A percentile compares a stretch with the other conserved stretches of the same genome.
Evolutionary conservation across 768 basidiomycete genomes (phyloP).

Genomic region (Trametes villosa): DNA sequence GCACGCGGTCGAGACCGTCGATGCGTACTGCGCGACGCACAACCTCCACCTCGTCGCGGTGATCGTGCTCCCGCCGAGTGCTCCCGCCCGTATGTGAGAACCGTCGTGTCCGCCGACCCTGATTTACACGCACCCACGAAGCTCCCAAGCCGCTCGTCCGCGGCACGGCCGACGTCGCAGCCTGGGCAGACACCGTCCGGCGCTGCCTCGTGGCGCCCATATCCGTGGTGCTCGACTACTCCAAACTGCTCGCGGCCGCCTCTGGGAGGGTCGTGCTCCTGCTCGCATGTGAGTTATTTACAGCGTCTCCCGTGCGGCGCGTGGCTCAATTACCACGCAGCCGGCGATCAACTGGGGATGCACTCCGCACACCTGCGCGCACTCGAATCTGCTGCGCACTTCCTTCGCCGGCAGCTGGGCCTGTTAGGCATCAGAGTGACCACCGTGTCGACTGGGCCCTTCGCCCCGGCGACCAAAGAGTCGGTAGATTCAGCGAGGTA

Average conservation of each 20-base stretch:
- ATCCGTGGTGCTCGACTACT: slow-evolving; percentile 34
- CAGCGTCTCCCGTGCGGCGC: slow-evolving; percentile 2
- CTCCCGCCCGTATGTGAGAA: slow-evolving; percentile 15
- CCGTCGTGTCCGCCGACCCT: slow-evolving; percentile 6
- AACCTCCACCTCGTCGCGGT: slow-evolving; percentile 35
- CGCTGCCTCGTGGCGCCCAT: slow-evolving; percentile 33
- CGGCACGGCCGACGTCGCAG: slow-evolving; percentile 20
- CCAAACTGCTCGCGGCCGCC: slow-evolving; percentile 31
- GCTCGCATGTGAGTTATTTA: slow-evolving; percentile 26
- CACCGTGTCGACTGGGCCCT: slow-evolving; percentile 17
- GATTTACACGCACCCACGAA: slow-evolving; percentile 11
- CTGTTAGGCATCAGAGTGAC: slow-evolving; percentile 28
- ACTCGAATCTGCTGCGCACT: slow-evolving; percentile 20
- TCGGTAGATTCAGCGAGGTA: slow-evolving; percentile 2
- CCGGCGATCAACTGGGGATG: slow-evolving; percentile 11
- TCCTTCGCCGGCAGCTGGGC: slow-evolving; percentile 22
- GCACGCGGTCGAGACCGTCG: slow-evolving; percentile 36
- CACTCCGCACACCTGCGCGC: slow-evolving; percentile 14
- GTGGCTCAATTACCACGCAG: slow-evolving; percentile 16
- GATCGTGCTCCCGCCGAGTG: slow-evolving; percentile 30
- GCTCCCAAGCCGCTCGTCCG: slow-evolving; percentile 1
- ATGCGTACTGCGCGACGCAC: slow-evolving; percentile 35
- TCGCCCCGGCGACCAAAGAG: slow-evolving; percentile 13
- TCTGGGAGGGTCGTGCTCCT: slow-evolving; percentile 38
- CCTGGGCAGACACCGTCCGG: slow-evolving; percentile 26